Percentiles rank a stretch among this genome's conserved stretches.
phyloP scores from a whole-genome alignment of 163 green algal species.

The Volvox carteri region DNA sequence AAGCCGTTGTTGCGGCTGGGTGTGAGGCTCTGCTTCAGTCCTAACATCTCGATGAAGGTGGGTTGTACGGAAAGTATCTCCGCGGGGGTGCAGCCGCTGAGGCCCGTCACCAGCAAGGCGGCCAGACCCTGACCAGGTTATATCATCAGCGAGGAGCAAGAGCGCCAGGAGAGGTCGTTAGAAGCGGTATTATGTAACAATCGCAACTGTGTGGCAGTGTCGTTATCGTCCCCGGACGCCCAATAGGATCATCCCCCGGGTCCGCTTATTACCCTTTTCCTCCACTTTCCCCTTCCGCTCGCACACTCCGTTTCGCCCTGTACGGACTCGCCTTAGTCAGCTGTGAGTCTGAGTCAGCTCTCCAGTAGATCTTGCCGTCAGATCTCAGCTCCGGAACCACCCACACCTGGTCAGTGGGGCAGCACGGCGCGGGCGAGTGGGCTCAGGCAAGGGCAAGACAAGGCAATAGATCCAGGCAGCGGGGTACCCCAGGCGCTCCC shows the following conservation, averaged over 20 bases:
- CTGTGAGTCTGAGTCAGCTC: constrained; percentile 95
- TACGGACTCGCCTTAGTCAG: constrained; percentile 93
- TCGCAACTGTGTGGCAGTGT: too few species aligned
- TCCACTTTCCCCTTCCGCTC: too few species aligned
- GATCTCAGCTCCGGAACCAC: constrained; percentile 83
- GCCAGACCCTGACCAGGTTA: constrained; percentile 96
- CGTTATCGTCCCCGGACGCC: too few species aligned
- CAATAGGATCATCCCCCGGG: too few species aligned
- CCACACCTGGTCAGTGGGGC: constrained; percentile 92
- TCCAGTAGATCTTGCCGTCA: constrained; percentile 89
- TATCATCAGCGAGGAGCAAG: too few species aligned
- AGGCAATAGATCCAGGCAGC: too few species aligned
- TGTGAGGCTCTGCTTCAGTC: constrained; percentile 96
- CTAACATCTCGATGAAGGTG: constrained; percentile 93
- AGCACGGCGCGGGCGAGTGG: background rate
- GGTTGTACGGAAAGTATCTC: constrained; percentile 78
- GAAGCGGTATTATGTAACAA: too few species aligned
- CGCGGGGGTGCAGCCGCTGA: constrained; percentile 84
- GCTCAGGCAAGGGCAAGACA: too few species aligned
- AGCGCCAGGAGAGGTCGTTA: too few species aligned
- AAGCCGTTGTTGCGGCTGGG: constrained; percentile 99
- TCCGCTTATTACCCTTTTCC: too few species aligned
- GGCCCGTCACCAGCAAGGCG: constrained; percentile 93
- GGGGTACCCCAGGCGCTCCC: too few species aligned
- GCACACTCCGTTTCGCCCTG: too few species aligned